These are phyloP conservation scores for Trichoderma sp. DNA, from an alignment of 2,329 filamentous ascomycete species.

Conservation along the genomic window DNA sequence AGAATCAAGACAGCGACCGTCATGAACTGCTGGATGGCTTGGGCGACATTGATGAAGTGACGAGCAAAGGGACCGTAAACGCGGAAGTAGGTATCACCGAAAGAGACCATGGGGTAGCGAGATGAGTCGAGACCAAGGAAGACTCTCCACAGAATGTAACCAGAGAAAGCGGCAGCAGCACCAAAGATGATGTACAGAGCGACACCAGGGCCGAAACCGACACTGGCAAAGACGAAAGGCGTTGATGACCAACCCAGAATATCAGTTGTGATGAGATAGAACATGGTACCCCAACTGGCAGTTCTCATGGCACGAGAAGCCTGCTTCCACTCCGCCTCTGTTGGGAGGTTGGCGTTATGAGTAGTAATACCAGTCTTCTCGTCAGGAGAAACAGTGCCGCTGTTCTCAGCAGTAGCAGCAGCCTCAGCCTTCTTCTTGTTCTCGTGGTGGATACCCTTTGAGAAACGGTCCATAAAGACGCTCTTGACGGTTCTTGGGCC, in stretches of 20 bases:
- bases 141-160: conserved; percentile 10
- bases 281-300: conserved; percentile 14
- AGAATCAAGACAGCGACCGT: conserved; percentile 11
- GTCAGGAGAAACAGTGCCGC: neutral
- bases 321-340: conserved; percentile 13
- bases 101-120: conserved; percentile 14
- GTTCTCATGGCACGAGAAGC: conserved; percentile 15
- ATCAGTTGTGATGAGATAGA: conserved; percentile 15
- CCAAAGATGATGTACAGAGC: conserved; percentile 13
- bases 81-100: conserved; percentile 17
- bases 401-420: neutral
- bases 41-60: conserved; percentile 13
- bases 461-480: conserved; percentile 1
- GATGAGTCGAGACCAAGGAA: conserved; percentile 17
- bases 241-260: conserved; percentile 15
- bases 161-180: conserved; percentile 11
- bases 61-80: conserved; percentile 12
- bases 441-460: conserved; percentile 14
- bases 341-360: neutral
- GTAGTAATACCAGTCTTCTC: conserved; percentile 1
- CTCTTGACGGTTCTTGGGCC: conserved; percentile 5
- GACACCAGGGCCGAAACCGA: conserved; percentile 13
- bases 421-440: conserved; percentile 17
- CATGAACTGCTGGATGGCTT: conserved; percentile 16
- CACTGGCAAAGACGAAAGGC: conserved; percentile 17